Base-by-base conservation (phyloP, 371 early-diverging fungal genomes). In the Mucor piriformis region DNA sequence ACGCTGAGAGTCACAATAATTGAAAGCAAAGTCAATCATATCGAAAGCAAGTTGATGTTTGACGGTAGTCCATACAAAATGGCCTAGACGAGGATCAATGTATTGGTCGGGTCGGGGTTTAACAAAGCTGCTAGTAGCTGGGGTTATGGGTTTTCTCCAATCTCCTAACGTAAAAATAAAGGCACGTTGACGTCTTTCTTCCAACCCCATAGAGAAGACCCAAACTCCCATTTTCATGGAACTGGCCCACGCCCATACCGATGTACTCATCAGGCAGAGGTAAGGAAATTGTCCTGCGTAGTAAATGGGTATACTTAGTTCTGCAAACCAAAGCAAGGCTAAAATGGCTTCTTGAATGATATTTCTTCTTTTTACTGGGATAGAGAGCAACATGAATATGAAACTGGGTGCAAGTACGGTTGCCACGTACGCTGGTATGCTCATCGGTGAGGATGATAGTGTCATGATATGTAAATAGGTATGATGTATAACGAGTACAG, bases 191-290 rank as follows among this genome's bases (percentile, higher is more conserved):
- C 67, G 61, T 42, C 76, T 60, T 59, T 76, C 76, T 37, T 73
- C 71, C 50, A 68, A 66, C 2, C 67, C 33, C 65, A 70, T 68
- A 18, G 64, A 64, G 46, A 71, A 70, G 11, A 76, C 48, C 76
- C 76, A 76, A 1, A 76, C 71, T 12, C 69, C 71, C 76, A 76
- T 76, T 29, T 76, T 76, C 65, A 76, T 66, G 2, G 67, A 64
- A 13, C 47, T 70, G 0, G 64, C 73, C 73, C 73, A 76, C 2
- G 61, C 40, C 58, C 63, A 69, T 0, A 73, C 73, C 1, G 69
- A 48, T 0, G 58, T 55, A 5, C 37, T 43, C 40, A 73, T 73
- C 10, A 44, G 43, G 18, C 55, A 59, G 20, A 61, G 20, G 8
- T 63, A 65, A 0, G 64, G 29, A 25, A 57, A 57, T 23, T 63